phyloP scores from a whole-genome alignment of 78 protist genomes.

The Dictyostelium intermedium region DNA sequence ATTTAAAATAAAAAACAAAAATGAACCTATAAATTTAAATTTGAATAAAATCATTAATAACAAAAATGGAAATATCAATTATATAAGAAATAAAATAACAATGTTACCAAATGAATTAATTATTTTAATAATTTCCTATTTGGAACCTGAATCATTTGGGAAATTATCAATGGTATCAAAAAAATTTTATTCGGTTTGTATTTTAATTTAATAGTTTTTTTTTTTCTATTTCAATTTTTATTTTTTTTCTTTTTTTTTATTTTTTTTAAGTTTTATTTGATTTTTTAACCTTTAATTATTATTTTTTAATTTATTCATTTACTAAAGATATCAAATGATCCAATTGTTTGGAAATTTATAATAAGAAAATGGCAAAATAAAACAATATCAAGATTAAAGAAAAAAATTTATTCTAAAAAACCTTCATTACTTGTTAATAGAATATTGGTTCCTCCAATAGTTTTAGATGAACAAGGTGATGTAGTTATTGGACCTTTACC shows the following conservation, averaged over 20 bases:
- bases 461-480: background rate
- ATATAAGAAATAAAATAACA: background rate
- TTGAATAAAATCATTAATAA: background rate
- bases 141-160: background rate
- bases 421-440: background rate
- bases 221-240: no score
- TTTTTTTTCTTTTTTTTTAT: no score
- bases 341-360: background rate
- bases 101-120: background rate
- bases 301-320: no score
- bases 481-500: background rate
- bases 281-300: no score
- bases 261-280: no score
- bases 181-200: background rate
- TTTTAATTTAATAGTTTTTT: background rate
- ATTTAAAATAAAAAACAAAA: background rate
- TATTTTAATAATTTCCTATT: background rate
- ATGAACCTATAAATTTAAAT: background rate
- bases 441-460: background rate
- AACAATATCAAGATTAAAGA: background rate
- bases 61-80: background rate
- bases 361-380: slow-evolving; percentile 1
- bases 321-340: background rate
- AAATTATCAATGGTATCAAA: background rate
- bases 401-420: background rate